Percentiles rank a stretch among this genome's conserved stretches.
phyloP scores from a whole-genome alignment of 2,329 filamentous ascomycete species.

The Metarhizium anisopliae region DNA sequence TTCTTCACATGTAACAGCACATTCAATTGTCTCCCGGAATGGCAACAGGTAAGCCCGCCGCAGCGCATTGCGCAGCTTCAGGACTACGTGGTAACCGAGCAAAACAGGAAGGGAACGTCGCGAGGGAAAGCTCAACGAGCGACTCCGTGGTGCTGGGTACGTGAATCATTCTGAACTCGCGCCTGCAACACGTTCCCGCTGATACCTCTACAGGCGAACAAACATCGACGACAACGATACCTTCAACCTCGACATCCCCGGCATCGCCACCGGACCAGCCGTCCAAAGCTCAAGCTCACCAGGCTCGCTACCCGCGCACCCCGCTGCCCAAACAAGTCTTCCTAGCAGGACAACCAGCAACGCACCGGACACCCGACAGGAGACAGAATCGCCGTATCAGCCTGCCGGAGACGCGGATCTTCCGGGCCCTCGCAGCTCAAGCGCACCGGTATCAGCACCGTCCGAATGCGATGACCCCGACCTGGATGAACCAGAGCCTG shows the following conservation, averaged over 20 bases:
- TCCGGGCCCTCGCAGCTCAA: neutral
- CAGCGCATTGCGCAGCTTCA: neutral
- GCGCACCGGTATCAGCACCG: neutral
- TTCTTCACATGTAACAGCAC: neutral
- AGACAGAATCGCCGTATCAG: neutral
- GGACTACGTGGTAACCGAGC: neutral
- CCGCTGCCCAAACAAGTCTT: neutral
- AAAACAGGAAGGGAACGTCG: slow-evolving; percentile 36
- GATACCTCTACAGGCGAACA: slow-evolving; percentile 32
- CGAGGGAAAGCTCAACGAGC: slow-evolving; percentile 54
- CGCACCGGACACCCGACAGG: neutral
- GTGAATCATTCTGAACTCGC: slow-evolving; percentile 12
- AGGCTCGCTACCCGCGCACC: neutral
- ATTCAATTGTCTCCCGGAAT: slow-evolving; percentile 13
- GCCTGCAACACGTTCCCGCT: neutral
- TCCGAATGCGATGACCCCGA: neutral
- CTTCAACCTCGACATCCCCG: slow-evolving; percentile 44
- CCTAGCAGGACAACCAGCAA: neutral
- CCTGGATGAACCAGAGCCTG: slow-evolving; percentile 1
- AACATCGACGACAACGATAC: slow-evolving; percentile 53
- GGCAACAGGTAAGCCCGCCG: slow-evolving; percentile 24
- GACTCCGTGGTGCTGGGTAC: slow-evolving; percentile 56
- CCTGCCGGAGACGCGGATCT: neutral
- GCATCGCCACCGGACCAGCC: slow-evolving; percentile 21
- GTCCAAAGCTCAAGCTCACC: slow-evolving; percentile 8